A percentile compares a stretch with the other conserved stretches of the same genome.
phyloP scores from a whole-genome alignment of 1,284 basidiomycete species.

The Boletus calvinii region DNA sequence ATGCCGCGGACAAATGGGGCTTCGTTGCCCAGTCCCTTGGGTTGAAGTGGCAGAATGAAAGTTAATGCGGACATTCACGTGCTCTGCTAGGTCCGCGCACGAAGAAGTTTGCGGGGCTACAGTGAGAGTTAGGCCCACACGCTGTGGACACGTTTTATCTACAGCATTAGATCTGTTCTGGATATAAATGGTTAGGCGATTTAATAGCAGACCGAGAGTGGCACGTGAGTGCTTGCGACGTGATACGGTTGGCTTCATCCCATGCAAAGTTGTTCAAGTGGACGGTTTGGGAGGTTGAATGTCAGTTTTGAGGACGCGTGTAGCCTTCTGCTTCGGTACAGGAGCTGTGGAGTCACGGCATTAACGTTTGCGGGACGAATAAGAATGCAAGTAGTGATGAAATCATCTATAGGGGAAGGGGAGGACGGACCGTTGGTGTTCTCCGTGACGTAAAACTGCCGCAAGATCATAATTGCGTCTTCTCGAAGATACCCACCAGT shows the following conservation, averaged over 20 bases:
- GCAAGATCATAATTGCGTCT: constrained; percentile 93
- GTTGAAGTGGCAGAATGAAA: constrained; percentile 37
- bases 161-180: not conserved
- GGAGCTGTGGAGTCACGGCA: constrained; percentile 53
- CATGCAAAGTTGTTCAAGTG: constrained; percentile 5
- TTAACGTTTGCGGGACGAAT: constrained; percentile 13
- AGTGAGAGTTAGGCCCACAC: not conserved
- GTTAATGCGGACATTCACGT: constrained; percentile 9
- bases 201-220: constrained; percentile 5
- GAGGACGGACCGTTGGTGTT: constrained; percentile 79
- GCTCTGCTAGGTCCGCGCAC: not conserved
- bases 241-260: too few relatives aligned
- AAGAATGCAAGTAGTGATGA: not conserved
- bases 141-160: constrained; percentile 2
- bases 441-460: constrained; percentile 94
- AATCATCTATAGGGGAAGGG: not conserved
- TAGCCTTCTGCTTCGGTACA: constrained; percentile 70
- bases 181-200: not conserved
- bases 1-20: constrained; percentile 73
- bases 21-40: constrained; percentile 71
- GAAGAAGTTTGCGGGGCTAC: not conserved
- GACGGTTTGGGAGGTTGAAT: constrained; percentile 39
- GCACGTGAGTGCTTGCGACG: not conserved
- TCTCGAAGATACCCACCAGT: constrained; percentile 84
- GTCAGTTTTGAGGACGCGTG: constrained; percentile 72